Conservation (phyloP, 371 early-diverging fungal genomes). For the Rhizopus delemar region DNA sequence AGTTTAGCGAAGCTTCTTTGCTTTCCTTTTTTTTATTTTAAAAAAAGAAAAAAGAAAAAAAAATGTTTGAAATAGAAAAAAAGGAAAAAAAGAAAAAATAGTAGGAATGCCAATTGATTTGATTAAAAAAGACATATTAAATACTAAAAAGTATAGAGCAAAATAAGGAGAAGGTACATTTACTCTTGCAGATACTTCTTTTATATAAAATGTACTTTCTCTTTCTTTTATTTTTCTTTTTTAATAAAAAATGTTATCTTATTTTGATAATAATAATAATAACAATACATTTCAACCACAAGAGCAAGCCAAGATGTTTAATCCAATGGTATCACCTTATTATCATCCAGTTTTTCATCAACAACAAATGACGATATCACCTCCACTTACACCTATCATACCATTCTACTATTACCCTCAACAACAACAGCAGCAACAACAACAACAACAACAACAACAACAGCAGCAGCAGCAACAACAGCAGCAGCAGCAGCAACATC, state of each 20-base stretch:
- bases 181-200: neutral
- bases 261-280: neutral
- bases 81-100: no score
- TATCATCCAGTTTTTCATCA: neutral
- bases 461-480: neutral
- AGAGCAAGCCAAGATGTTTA: neutral
- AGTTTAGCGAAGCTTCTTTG: no score
- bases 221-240: neutral
- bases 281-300: neutral
- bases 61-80: no score
- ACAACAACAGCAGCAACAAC: neutral
- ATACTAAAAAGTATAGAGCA: neutral
- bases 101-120: no score
- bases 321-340: neutral
- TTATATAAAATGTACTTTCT: neutral
- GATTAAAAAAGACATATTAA: no score
- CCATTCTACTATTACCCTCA: conserved; percentile 1
- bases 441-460: conserved; percentile 1
- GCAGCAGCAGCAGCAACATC: neutral
- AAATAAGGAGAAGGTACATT: neutral
- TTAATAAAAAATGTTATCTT: neutral
- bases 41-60: no score
- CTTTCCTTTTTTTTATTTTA: no score
- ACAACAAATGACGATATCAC: neutral
- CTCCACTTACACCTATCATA: neutral